These are phyloP conservation scores for Magnolia changhungtana DNA, from an alignment of 164 flowering plant genomes.

Conservation along the genomic window DNA sequence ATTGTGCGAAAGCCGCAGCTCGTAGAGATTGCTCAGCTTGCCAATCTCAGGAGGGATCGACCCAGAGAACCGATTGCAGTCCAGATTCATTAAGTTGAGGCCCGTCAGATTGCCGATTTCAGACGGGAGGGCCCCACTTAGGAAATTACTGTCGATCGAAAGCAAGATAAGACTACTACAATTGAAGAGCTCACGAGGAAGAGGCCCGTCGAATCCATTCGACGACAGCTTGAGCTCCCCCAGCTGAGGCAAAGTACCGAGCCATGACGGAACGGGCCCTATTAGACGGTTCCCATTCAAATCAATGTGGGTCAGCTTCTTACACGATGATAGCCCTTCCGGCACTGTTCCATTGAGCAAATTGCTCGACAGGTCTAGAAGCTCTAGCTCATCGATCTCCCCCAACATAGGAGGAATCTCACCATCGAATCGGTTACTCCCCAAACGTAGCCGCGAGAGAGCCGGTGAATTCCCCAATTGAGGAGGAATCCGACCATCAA, in stretches of 20 bases:
- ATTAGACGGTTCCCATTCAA: slow-evolving; percentile 66
- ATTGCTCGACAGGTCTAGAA: slow-evolving; percentile 78
- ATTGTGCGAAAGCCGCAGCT: slow-evolving; percentile 65
- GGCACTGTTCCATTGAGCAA: slow-evolving; percentile 70
- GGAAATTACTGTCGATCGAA: slow-evolving; percentile 53
- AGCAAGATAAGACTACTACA: slow-evolving; percentile 69
- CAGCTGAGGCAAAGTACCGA: slow-evolving; percentile 63
- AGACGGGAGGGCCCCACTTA: slow-evolving; percentile 65
- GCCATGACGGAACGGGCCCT: slow-evolving; percentile 72
- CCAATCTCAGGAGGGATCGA: slow-evolving; percentile 59
- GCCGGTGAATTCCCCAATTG: slow-evolving; percentile 61
- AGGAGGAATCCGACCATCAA: slow-evolving; percentile 62
- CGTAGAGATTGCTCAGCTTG: slow-evolving; percentile 64
- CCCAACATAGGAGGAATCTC: slow-evolving; percentile 64
- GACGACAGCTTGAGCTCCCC: slow-evolving; percentile 84
- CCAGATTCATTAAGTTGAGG: slow-evolving; percentile 68
- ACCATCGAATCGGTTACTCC: slow-evolving; percentile 62
- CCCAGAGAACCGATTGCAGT: slow-evolving; percentile 56
- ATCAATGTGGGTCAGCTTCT: slow-evolving; percentile 71
- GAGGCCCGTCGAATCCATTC: slow-evolving; percentile 57
- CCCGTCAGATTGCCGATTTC: slow-evolving; percentile 56
- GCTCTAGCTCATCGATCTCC: slow-evolving; percentile 44
- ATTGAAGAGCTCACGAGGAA: slow-evolving; percentile 66
- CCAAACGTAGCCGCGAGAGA: slow-evolving; percentile 74
- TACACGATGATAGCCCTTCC: slow-evolving; percentile 62